Evolutionary conservation across 2,329 filamentous ascomycete species (phyloP), one percentile per base, ranked within the genome.

Genomic region (Fusarium staphyleae): DNA sequence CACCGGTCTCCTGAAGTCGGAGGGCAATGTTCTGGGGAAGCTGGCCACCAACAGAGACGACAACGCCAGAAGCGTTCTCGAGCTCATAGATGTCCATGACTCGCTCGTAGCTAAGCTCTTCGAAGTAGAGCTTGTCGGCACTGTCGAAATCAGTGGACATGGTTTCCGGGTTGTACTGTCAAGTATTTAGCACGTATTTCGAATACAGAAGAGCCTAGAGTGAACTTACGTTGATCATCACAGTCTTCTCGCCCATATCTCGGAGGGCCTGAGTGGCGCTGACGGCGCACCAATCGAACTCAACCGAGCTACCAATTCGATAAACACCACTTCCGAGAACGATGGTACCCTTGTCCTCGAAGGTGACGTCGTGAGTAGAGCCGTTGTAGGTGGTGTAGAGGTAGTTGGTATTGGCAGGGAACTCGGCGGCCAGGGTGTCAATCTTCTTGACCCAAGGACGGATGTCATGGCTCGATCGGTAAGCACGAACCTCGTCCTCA

Each of bases 51-150:
- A 98, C 92, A 53, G 92, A 97, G 7, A 98, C 93, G 4, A 98
- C 93, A 19, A 98, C 91, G 66, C 93, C 93, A 47, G 81, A 86
- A 6, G 93, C 87, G 52, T 80, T 80, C 76, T 98, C 95, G 13
- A 98, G 84, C 75, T 98, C 95, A 73, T 97, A 97, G 63, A 98
- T 98, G 74, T 99, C 95, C 91, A 98, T 96, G 9, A 98, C 93
- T 71, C 93, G 88, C 78, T 98, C 95, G 72, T 97, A 98, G 75
- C 89, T 95, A 48, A 98, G 78, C 76, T 99, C 95, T 67, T 98
- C 95, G 62, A 99, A 99, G 77, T 98, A 99, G 5, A 99, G 84
- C 68, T 87, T 91, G 68, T 98, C 93, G 8, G 92, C 91, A 9
- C 85, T 86, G 66, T 99, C 95, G 71, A 88, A 93, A 74, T 98